Evolutionary conservation across 345 rosid species (phyloP).

Genomic region (Streptanthus diversifolius): DNA sequence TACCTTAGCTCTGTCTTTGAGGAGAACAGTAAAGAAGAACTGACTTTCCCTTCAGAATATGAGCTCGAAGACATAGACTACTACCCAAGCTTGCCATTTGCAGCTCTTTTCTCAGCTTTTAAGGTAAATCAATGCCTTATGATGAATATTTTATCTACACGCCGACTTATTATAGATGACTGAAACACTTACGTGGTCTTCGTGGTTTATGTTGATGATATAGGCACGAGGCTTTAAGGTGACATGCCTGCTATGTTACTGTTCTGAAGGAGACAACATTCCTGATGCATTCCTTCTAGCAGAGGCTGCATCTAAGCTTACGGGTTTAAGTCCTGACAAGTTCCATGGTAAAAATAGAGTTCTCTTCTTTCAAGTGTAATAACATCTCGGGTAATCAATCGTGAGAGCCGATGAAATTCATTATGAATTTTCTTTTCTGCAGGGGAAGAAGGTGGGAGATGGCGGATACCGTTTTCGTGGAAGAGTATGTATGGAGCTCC

Average conservation of each 20-base stretch:
- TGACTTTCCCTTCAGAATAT: constrained; percentile 56
- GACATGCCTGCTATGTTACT: constrained; percentile 82
- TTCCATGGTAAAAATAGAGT: constrained; percentile 41
- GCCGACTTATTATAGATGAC: not conserved
- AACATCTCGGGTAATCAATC: not conserved
- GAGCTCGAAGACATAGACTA: constrained; percentile 86
- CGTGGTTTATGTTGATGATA: constrained; percentile 13
- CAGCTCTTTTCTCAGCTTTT: constrained; percentile 82
- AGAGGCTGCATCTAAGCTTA: constrained; percentile 61
- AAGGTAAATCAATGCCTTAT: constrained; percentile 45
- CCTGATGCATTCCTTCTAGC: constrained; percentile 74
- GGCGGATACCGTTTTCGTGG: constrained; percentile 82
- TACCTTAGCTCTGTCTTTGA: constrained; percentile 65
- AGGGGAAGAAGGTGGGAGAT: constrained; percentile 54
- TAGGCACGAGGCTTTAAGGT: constrained; percentile 84
- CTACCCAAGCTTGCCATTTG: constrained; percentile 90
- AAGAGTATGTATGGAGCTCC: constrained; percentile 81
- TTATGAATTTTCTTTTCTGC: constrained; percentile 22
- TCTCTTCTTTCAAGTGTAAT: constrained; percentile 15
- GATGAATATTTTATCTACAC: not conserved
- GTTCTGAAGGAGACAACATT: constrained; percentile 94
- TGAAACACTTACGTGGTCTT: not conserved
- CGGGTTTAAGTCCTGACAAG: constrained; percentile 39
- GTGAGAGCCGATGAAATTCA: not conserved
- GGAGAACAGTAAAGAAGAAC: constrained; percentile 38